Percentiles rank a stretch among this genome's conserved stretches.
Conservation (phyloP, 2,329 filamentous ascomycete species). For the Bipolaris victoriae region DNA sequence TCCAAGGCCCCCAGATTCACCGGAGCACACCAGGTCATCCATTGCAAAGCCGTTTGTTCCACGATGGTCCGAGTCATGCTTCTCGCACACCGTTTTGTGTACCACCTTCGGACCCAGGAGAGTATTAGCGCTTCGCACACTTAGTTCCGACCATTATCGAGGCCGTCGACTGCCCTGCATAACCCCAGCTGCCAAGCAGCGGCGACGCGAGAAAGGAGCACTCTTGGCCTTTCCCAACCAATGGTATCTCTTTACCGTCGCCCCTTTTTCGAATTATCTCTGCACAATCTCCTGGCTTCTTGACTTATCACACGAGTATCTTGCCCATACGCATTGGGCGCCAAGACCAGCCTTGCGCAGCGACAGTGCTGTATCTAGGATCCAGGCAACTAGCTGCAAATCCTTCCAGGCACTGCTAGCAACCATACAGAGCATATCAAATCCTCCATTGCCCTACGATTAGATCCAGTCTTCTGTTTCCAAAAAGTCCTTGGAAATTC, state of each 20-base stretch:
- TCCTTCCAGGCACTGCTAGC: too few species aligned
- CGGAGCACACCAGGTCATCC: background rate
- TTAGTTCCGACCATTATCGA: background rate
- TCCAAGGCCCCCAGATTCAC: background rate
- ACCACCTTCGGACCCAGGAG: background rate
- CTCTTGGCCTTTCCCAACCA: slow-evolving; percentile 4
- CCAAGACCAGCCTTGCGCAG: slow-evolving; percentile 6
- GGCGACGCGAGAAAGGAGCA: slow-evolving; percentile 13
- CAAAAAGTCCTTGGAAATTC: too few species aligned
- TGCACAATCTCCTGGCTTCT: slow-evolving; percentile 16
- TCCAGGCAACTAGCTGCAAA: too few species aligned
- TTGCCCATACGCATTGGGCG: slow-evolving; percentile 6
- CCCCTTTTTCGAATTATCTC: slow-evolving; percentile 15
- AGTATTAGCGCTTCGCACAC: background rate
- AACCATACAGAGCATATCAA: too few species aligned
- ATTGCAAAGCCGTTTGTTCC: background rate
- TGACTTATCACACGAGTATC: slow-evolving; percentile 9
- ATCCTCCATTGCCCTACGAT: too few species aligned
- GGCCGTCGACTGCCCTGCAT: background rate
- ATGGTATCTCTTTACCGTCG: slow-evolving; percentile 11
- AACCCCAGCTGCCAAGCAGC: background rate
- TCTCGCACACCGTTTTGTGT: background rate
- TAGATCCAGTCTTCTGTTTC: too few species aligned
- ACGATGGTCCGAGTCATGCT: background rate
- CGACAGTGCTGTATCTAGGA: background rate